Percentiles rank a stretch among this genome's conserved stretches.
These are phyloP conservation scores for Prinsepia uniflora DNA, from an alignment of 306 rosid species.

Conservation along the genomic window DNA sequence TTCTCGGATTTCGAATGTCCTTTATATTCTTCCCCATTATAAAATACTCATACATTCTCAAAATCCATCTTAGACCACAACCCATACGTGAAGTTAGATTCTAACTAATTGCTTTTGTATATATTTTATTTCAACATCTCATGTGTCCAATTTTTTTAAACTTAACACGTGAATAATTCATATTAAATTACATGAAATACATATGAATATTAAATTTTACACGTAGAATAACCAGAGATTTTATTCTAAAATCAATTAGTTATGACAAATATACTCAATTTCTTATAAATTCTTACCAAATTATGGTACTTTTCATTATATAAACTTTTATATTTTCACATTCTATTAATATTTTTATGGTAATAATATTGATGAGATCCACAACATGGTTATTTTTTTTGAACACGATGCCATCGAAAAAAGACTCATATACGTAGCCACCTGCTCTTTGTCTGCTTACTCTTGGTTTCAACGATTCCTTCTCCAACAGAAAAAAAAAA, in stretches of 20 bases:
- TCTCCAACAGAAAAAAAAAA: conserved; percentile 26
- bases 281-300: too few species aligned
- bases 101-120: background rate
- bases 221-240: too few species aligned
- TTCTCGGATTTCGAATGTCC: conserved; percentile 58
- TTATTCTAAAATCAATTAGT: too few species aligned
- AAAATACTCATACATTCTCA: conserved; percentile 22
- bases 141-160: too few species aligned
- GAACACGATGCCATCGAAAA: conserved; percentile 26
- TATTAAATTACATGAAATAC: too few species aligned
- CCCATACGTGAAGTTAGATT: conserved; percentile 65
- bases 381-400: too few species aligned
- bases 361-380: background rate
- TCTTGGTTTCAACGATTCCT: conserved; percentile 59
- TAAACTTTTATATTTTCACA: too few species aligned
- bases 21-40: conserved; percentile 32
- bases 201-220: too few species aligned
- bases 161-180: too few species aligned
- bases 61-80: conserved; percentile 43
- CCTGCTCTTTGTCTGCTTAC: conserved; percentile 69
- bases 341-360: background rate
- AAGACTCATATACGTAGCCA: conserved; percentile 38
- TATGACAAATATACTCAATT: too few species aligned
- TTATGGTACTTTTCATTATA: too few species aligned
- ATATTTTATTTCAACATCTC: too few species aligned